Percentiles rank a stretch among this genome's conserved stretches.
Evolutionary conservation across 2,329 filamentous ascomycete species (phyloP).

Genomic region (Colletotrichum shisoi): DNA sequence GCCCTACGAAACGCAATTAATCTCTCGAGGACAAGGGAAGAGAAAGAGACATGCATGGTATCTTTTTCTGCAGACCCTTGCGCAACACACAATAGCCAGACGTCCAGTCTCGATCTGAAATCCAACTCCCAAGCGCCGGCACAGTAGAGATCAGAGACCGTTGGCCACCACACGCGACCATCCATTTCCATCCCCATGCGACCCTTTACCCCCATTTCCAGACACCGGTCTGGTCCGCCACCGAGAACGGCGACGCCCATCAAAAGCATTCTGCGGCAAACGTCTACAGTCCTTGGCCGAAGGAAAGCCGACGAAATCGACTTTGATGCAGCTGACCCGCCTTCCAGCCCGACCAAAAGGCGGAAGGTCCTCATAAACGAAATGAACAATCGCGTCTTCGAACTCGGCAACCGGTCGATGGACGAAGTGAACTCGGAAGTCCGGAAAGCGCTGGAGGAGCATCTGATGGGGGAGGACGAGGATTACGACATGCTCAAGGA

Average conservation of each 20-base stretch:
- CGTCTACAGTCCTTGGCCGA: conserved; percentile 54
- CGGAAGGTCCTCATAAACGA: conserved; percentile 68
- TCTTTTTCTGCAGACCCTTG: conserved; percentile 36
- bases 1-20: conserved; percentile 14
- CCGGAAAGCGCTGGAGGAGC: conserved; percentile 63
- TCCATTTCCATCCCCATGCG: conserved; percentile 45
- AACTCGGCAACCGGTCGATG: conserved; percentile 61
- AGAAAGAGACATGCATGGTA: conserved; percentile 42
- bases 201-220: conserved; percentile 49
- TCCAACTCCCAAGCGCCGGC: conserved; percentile 21
- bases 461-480: conserved; percentile 65
- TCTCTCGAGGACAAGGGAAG: conserved; percentile 13
- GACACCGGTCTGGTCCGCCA: conserved; percentile 47
- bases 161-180: conserved; percentile 22
- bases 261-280: conserved; percentile 63
- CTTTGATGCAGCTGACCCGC: conserved; percentile 49
- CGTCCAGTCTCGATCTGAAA: conserved; percentile 17
- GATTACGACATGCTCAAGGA: conserved; percentile 69
- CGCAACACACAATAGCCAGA: conserved; percentile 42
- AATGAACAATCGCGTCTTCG: conserved; percentile 64
- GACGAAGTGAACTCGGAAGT: conserved; percentile 65
- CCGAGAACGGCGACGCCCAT: conserved; percentile 53
- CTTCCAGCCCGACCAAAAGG: conserved; percentile 60
- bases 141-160: conserved; percentile 6
- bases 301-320: conserved; percentile 56